Base-by-base conservation (phyloP, 1,139 yeast genomes). In the Eremothecium cymbalariae region DNA sequence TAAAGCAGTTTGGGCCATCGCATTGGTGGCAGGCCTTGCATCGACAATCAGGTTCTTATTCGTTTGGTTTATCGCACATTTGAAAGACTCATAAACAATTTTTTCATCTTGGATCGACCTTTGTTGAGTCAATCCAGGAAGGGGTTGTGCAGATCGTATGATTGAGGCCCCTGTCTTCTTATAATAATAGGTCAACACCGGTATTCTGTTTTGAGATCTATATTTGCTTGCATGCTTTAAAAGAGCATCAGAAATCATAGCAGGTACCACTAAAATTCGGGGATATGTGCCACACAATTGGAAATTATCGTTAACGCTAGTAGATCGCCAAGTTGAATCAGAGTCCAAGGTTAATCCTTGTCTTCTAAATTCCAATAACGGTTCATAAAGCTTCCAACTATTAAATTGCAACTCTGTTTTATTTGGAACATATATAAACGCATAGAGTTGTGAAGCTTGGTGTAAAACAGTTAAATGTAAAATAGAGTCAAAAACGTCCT, bases 1-100 rank as follows among this genome's bases (percentile, higher is more conserved):
- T 18, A 90, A 62, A 0, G 97, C 97, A 38, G 86, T 85, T 53
- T 90, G 98, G 0, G 96, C 98, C 75, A 86, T 74, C 8, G 98
- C 97, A 58, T 90, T 90, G 0, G 96, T 81, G 8, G 86, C 60
- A 1, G 98, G 98, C 38, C 98, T 65, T 17, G 94, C 81, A 61
- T 90, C 98, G 2, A 86, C 90, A 25, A 90, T 76, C 28, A 90
- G 58, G 47, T 88, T 86, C 33, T 72, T 68, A 35, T 73, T 55
- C 36, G 60, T 55, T 50, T 21, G 47, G 43, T 18, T 36, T 17
- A 23, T 21, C 3, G 50, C 25, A 45, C 53, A 25, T 59, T 60
- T 8, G 55, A 88, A 86, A 13, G 84, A 77, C 42, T 86, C 94
- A 8, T 67, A 65, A 4, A 88, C 68, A 28, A 90, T 60, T 45